Base-by-base conservation (phyloP, 1,284 basidiomycete species). In the Cryptococcus sp. region DNA sequence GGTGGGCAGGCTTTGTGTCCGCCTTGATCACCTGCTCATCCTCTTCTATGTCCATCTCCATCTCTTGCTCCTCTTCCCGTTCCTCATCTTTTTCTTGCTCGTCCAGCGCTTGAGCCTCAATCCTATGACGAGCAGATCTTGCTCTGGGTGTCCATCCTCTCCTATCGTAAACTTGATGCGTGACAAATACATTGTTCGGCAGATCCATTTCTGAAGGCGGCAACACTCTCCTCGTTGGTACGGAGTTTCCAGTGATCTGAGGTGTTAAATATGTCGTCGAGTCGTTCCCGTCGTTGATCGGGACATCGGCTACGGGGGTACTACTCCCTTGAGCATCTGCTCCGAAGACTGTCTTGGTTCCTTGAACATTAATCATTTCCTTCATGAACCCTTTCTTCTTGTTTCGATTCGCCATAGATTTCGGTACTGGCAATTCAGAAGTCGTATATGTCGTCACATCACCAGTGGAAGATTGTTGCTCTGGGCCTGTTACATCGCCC, bases 331-430 rank as follows among this genome's bases (percentile, higher is more conserved):
- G 14, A 10, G 39, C 39, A 19, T 41, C 39, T 7, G 45, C 53
- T 24, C 40, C 52, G 49, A 67, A 73, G 16, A 69, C 61, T 7
- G 61, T 70, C 53, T 60, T 61, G n/a, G 54, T 65, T 1, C 66
- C 66, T 25, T 48, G 44, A 31, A 64, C 44, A 2, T 56, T 60
- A 18, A 52, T 53, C 70, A 72, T 72, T 25, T 66, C 64, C 42
- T 58, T 59, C 54, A 72, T 49, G 53, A 73, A 75, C 10, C 70
- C 69, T 44, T 62, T 65, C 57, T 66, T 69, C 60, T 75, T 75
- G 50, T 74, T 74, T 40, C 62, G 51, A 55, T 74, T 74, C 10
- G 61, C 61, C 56, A 68, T 67, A 13, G 54, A 55, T 13, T 50
- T 63, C 49, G 22, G 69, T 63, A 55, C 19, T 9, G 55, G 54